phyloP scores from a whole-genome alignment of 371 early-diverging fungal genomes.

The Dinochytrium kinnereticum region DNA sequence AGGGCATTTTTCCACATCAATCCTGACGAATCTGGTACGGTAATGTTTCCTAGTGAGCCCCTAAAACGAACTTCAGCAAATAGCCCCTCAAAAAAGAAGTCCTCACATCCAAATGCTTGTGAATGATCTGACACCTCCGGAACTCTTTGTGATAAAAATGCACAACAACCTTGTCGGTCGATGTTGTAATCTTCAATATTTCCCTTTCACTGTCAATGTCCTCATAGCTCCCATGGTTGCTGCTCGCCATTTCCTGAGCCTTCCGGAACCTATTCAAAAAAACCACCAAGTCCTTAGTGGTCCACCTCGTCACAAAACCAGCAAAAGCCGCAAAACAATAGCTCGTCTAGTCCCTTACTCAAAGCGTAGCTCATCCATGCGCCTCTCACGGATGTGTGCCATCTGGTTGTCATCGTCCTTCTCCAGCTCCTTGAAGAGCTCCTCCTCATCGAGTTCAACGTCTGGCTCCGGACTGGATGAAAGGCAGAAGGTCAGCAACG shows the following conservation, averaged over 20 bases:
- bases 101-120: constrained; percentile 80
- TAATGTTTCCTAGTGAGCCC: constrained; percentile 74
- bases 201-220: constrained; percentile 86
- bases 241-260: constrained; percentile 67
- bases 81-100: background rate
- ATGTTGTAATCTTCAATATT: constrained; percentile 81
- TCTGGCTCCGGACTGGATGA: constrained; percentile 13
- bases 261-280: constrained; percentile 55
- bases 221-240: constrained; percentile 79
- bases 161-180: constrained; percentile 74
- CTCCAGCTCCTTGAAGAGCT: constrained; percentile 70
- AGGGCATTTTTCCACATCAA: constrained; percentile 86
- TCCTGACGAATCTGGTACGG: constrained; percentile 84
- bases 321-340: constrained; percentile 2
- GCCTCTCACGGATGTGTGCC: constrained; percentile 60
- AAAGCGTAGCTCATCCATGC: constrained; percentile 66
- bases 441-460: constrained; percentile 60
- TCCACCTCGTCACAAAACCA: background rate
- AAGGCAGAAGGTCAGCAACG: no score
- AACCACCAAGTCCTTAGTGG: background rate
- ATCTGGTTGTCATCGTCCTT: constrained; percentile 61
- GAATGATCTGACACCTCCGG: constrained; percentile 91
- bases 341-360: constrained; percentile 65
- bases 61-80: constrained; percentile 32
- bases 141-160: constrained; percentile 94